A percentile compares a stretch with the other conserved stretches of the same genome.
phyloP scores from a whole-genome alignment of 192 early-diverging fungal species.

The Gaertneriomyces sp. region DNA sequence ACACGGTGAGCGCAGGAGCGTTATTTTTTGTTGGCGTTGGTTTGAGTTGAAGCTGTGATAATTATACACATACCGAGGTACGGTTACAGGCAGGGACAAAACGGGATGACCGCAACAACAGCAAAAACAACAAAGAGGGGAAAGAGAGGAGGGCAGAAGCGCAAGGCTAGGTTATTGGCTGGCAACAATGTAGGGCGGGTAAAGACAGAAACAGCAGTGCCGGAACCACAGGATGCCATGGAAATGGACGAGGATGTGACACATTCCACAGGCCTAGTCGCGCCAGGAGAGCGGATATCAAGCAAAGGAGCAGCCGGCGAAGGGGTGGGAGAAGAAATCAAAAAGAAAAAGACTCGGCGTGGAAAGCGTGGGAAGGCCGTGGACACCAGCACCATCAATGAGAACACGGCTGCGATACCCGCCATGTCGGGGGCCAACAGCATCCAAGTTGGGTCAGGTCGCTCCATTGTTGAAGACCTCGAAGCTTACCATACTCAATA shows the following conservation, averaged over 20 bases:
- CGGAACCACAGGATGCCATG: background rate
- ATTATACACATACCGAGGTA: too few relatives aligned
- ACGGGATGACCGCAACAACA: background rate
- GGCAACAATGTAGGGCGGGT: background rate
- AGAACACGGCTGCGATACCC: background rate
- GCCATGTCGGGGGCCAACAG: background rate
- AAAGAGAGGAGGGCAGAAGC: slow-evolving; percentile 26
- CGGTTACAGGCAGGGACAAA: background rate
- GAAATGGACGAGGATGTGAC: background rate
- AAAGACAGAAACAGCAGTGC: background rate
- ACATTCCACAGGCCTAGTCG: background rate
- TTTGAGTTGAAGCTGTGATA: too few relatives aligned
- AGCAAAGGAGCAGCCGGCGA: background rate
- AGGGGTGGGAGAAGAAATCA: background rate
- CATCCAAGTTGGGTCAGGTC: background rate
- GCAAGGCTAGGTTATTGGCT: background rate
- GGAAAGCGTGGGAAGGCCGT: slow-evolving; percentile 18
- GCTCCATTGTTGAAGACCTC: background rate
- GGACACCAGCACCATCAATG: background rate
- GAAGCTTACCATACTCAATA: background rate
- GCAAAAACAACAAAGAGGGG: slow-evolving; percentile 18
- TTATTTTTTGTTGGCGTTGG: too few relatives aligned
- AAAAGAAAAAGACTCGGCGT: slow-evolving; percentile 28
- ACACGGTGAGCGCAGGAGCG: too few relatives aligned
- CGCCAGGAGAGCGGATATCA: background rate